Conservation (phyloP, 2,329 filamentous ascomycete genomes). For the Penicillium sp. region DNA sequence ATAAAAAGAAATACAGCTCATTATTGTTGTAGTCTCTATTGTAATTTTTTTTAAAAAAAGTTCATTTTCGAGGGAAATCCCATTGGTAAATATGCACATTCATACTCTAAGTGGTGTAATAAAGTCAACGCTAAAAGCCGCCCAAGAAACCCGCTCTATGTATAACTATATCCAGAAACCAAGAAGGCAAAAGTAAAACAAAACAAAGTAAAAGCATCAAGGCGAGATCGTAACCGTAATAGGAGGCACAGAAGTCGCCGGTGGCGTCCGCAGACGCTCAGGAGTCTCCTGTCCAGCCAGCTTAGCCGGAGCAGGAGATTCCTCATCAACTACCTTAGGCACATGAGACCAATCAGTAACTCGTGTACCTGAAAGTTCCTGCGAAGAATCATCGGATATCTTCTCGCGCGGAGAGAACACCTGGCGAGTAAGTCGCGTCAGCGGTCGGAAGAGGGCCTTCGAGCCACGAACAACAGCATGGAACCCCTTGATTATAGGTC, state of each 20-base stretch:
- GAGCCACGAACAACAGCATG: constrained; percentile 32
- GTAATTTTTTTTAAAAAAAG: background rate
- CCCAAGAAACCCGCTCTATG: constrained; percentile 6
- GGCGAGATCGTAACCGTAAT: constrained; percentile 45
- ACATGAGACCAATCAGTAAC: background rate
- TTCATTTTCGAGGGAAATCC: background rate
- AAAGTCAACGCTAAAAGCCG: background rate
- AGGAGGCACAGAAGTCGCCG: constrained; percentile 37
- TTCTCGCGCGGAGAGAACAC: constrained; percentile 13
- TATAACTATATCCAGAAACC: too few species aligned
- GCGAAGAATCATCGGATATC: constrained; percentile 13
- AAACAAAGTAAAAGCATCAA: constrained; percentile 16
- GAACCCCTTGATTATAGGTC: constrained; percentile 40
- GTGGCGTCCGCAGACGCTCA: constrained; percentile 26
- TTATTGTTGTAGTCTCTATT: too few species aligned
- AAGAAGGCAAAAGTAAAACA: background rate
- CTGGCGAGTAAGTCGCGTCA: constrained; percentile 31
- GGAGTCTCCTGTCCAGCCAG: constrained; percentile 11
- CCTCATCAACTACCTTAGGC: background rate
- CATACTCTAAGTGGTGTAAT: background rate
- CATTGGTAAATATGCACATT: background rate
- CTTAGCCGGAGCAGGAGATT: constrained; percentile 4
- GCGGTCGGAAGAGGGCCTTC: constrained; percentile 26
- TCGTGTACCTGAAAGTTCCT: constrained; percentile 16
- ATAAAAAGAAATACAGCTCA: too few species aligned